Evolutionary conservation across 345 rosid genomes (phyloP), one percentile per base, ranked within the genome.

Genomic region (Hibiscus trionum): DNA sequence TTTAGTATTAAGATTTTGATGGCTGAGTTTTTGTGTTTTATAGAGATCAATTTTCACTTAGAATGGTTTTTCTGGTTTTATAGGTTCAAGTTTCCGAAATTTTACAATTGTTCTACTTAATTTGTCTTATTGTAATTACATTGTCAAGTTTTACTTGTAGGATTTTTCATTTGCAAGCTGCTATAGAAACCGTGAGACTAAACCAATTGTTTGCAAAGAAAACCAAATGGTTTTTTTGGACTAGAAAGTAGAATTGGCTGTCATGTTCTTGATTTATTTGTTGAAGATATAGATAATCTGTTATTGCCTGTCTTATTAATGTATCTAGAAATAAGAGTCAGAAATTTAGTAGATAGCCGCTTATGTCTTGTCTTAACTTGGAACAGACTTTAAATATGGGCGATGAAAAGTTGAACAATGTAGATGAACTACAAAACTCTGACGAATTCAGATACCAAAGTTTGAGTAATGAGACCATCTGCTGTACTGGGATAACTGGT

Each of bases 341-440:
- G 1, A 65, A 11, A 42, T 65, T 65, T 11, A 42, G 33, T 65
- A 17, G 31, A 42, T n/a, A 21, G 57, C 49, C 39, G 12, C 42
- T 75, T 35, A 46, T 52, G 29, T 53, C 46, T 37, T 33, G 3
- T 61, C 29, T 52, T 57, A 11, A 24, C 49, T 53, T 27, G 49
- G 61, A 50, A 53, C 67, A 26, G 52, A 61, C 55, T 19, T 39
- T 58, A 72, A 57, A 58, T 61, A 77, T 80, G 80, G 75, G 75
- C 19, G 72, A 69, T 70, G 75, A 70, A 67, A 76, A 73, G 69
- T 35, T n/a, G 2, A 66, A 66, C 35, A 58, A 71, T 65, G 80
- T 35, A 53, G 76, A 76, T n/a, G 24, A 31, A 27, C 33, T 10
- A 2, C 72, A 73, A 55, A 64, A 46, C 1, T 42, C 64, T 50